Percentiles rank a stretch among this genome's conserved stretches.
Evolutionary conservation across 805 yeast species (phyloP).

Genomic region (Kodamaea leandrae): DNA sequence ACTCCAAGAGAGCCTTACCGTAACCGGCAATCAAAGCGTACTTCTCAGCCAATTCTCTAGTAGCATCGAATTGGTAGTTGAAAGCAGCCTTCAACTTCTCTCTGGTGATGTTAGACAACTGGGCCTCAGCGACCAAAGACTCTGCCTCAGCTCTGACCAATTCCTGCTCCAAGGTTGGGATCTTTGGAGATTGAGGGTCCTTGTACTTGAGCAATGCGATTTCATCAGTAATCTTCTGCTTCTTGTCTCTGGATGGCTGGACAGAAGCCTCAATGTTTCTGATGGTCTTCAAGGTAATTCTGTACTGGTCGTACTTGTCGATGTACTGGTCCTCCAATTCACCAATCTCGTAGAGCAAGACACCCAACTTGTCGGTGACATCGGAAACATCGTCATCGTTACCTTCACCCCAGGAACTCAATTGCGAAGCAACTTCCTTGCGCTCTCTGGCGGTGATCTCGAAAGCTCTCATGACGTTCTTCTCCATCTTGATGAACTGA

Average conservation of each 20-base stretch:
- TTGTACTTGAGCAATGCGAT: constrained; percentile 81
- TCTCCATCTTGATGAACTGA: constrained; percentile 75
- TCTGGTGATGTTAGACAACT: constrained; percentile 83
- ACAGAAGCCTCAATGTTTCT: constrained; percentile 85
- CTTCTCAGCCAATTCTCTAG: constrained; percentile 83
- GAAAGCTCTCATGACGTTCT: constrained; percentile 74
- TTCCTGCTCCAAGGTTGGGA: constrained; percentile 80
- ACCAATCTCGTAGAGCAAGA: constrained; percentile 76
- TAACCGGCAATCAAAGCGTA: constrained; percentile 84
- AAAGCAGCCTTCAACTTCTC: constrained; percentile 82
- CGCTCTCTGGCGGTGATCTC: constrained; percentile 77
- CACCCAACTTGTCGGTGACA: constrained; percentile 85
- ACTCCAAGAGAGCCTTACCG: constrained; percentile 82
- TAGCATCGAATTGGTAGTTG: constrained; percentile 80
- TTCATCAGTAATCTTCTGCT: constrained; percentile 80
- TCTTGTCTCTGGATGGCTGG: constrained; percentile 85
- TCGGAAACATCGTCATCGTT: constrained; percentile 85
- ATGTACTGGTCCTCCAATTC: constrained; percentile 85
- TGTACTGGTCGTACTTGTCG: constrained; percentile 81
- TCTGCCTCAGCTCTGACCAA: constrained; percentile 91
- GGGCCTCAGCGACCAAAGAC: constrained; percentile 88
- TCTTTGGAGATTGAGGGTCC: constrained; percentile 82
- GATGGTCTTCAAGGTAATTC: constrained; percentile 76
- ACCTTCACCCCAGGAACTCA: constrained; percentile 83
- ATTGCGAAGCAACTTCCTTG: constrained; percentile 77